Conservation (phyloP, 768 basidiomycete genomes). For the Podaxis sp. region DNA sequence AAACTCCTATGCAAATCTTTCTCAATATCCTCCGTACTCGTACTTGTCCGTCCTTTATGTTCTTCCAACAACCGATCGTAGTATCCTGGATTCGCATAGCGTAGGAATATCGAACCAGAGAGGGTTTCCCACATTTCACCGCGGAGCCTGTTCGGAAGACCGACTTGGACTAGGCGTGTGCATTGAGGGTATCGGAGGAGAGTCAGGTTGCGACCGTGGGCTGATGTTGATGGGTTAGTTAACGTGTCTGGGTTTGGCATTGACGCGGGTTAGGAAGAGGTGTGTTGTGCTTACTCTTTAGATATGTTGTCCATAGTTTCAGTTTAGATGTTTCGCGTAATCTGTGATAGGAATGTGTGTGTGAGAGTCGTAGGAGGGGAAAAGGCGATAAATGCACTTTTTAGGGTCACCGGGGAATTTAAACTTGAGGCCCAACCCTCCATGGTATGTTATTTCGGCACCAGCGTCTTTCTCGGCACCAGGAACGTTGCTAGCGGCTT, state of each 20-base stretch:
- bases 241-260: neutral
- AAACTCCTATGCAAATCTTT: constrained; percentile 96
- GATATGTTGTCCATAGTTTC: constrained; percentile 91
- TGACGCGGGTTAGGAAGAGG: neutral
- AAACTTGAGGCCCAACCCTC: constrained; percentile 78
- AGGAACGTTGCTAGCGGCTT: constrained; percentile 54
- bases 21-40: constrained; percentile 97
- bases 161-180: constrained; percentile 96
- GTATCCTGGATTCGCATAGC: constrained; percentile 81
- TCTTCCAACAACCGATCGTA: constrained; percentile 77
- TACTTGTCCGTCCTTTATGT: constrained; percentile 74
- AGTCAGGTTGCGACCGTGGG: constrained; percentile 93
- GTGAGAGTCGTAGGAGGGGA: constrained; percentile 1
- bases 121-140: constrained; percentile 99
- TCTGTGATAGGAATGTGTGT: constrained; percentile 35
- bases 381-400: constrained; percentile 53
- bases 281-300: constrained; percentile 53
- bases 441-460: constrained; percentile 62
- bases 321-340: constrained; percentile 91
- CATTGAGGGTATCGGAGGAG: constrained; percentile 94
- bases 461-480: constrained; percentile 62
- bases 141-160: constrained; percentile 88
- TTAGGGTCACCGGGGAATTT: constrained; percentile 93
- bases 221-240: constrained; percentile 36
- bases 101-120: constrained; percentile 90